Base-by-base conservation (phyloP, 2,329 filamentous ascomycete genomes). In the Ascochyta lentis region DNA sequence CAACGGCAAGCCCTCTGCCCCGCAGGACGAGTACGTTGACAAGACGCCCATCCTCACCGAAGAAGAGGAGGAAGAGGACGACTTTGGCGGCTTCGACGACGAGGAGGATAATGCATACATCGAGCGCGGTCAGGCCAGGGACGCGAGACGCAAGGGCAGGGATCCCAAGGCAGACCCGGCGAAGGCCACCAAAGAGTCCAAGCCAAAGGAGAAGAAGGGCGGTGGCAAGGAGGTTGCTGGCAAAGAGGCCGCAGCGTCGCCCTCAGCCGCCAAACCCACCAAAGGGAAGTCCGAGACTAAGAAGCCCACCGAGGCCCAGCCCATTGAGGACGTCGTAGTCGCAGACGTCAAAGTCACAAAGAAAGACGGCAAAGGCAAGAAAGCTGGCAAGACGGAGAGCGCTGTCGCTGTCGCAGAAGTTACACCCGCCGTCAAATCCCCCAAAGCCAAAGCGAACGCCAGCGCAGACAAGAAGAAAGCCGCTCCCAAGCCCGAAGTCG, bases 41-140 rank as follows among this genome's bases (percentile, higher is more conserved):
- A 89, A 86, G 79, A 86, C 88, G 1, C 90, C 89, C 12, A 87
- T 92, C 53, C 72, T 79, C 12, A 78, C 79, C 9, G 73, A 75
- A 6, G 64, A 65, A n/a, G 67, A 69, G 39, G 65, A 71, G 3
- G 70, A 74, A 16, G 75, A 68, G 3, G 62, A 74, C 43, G 78
- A 76, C 53, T 83, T 83, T 73, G 80, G 78, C 29, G 80, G 77
- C 26, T 83, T 76, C 54, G 80, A 82, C 44, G 78, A 81, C 6
- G 79, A 81, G n/a, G 80, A 82, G 59, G 80, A 83, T 58, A 63
- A 75, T 43, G 72, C 72, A 64, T 78, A 78, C 55, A 82, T 83
- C 54, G 75, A 82, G 66, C 71, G 78, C 34, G 78, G 74, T 26
- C 69, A 78, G 62, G 77, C 76, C 43, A 73, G 74, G 58, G 66